phyloP scores from a whole-genome alignment of 2,329 filamentous ascomycete species.

The Tolypocladium tundrense region DNA sequence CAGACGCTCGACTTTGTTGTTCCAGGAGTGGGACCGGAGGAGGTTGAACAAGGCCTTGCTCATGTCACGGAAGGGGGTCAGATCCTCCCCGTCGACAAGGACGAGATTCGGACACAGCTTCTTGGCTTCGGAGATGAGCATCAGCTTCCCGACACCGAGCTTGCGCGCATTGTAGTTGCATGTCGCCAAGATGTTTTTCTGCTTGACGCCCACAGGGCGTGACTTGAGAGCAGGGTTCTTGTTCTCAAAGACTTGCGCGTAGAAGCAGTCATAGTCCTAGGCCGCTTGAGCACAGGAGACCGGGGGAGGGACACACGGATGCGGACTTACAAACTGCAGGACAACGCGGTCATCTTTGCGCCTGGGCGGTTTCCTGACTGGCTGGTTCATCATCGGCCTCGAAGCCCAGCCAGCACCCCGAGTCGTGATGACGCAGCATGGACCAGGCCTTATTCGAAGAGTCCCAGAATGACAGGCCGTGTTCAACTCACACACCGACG shows the following conservation, averaged over 20 bases:
- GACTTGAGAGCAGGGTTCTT: constrained; percentile 63
- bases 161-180: constrained; percentile 88
- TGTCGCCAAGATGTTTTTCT: constrained; percentile 87
- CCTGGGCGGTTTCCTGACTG: constrained; percentile 19
- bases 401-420: neutral
- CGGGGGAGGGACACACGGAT: neutral
- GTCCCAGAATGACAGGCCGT: neutral
- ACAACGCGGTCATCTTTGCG: constrained; percentile 59
- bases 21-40: constrained; percentile 67
- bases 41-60: constrained; percentile 74
- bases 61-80: constrained; percentile 73
- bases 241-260: constrained; percentile 81
- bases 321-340: constrained; percentile 64
- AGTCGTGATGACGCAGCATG: neutral
- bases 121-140: constrained; percentile 74
- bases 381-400: constrained; percentile 3
- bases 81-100: constrained; percentile 76
- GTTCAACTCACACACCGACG: neutral
- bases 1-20: constrained; percentile 63
- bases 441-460: neutral
- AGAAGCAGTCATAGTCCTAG: constrained; percentile 84
- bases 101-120: constrained; percentile 73
- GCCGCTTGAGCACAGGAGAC: neutral
- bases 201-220: constrained; percentile 72
- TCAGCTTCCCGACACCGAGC: constrained; percentile 68